phyloP scores from a whole-genome alignment of 805 yeast genomes.

The Ogataea thermomethanolica region DNA sequence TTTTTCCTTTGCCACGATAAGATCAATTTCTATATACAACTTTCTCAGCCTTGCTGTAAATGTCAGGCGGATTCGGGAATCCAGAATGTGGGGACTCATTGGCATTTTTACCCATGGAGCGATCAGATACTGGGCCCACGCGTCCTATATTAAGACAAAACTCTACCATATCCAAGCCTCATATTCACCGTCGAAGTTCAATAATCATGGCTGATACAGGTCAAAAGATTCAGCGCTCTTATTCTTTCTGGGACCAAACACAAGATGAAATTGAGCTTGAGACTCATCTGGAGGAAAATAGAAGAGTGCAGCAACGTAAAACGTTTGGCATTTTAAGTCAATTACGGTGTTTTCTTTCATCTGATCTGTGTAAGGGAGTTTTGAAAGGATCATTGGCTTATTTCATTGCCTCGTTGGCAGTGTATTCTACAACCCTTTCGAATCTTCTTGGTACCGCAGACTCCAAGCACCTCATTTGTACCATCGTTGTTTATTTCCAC shows the following conservation, averaged over 20 bases:
- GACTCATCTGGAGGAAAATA: constrained; percentile 7
- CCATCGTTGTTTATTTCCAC: constrained; percentile 81
- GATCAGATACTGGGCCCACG: constrained; percentile 1
- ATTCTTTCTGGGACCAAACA: constrained; percentile 29
- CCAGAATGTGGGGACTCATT: neutral
- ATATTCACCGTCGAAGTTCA: constrained; percentile 33
- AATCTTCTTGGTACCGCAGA: constrained; percentile 58
- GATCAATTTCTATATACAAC: constrained; percentile 5
- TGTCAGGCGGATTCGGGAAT: neutral
- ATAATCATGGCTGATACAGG: constrained; percentile 47
- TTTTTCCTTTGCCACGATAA: constrained; percentile 7
- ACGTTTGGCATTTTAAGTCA: constrained; percentile 7
- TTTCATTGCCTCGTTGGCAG: constrained; percentile 67
- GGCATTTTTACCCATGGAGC: constrained; percentile 7
- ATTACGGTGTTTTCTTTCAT: neutral
- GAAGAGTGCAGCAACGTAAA: constrained; percentile 8
- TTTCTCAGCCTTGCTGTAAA: no score
- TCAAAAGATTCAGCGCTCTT: constrained; percentile 30
- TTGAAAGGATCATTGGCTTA: constrained; percentile 74
- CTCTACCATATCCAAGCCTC: constrained; percentile 14
- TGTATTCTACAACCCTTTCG: constrained; percentile 52
- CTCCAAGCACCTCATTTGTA: constrained; percentile 77
- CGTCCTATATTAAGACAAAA: constrained; percentile 10
- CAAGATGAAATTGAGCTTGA: constrained; percentile 21
- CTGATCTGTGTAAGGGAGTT: constrained; percentile 29